Conservation (phyloP, 768 basidiomycete species). For the Psilocybe cubensis region DNA sequence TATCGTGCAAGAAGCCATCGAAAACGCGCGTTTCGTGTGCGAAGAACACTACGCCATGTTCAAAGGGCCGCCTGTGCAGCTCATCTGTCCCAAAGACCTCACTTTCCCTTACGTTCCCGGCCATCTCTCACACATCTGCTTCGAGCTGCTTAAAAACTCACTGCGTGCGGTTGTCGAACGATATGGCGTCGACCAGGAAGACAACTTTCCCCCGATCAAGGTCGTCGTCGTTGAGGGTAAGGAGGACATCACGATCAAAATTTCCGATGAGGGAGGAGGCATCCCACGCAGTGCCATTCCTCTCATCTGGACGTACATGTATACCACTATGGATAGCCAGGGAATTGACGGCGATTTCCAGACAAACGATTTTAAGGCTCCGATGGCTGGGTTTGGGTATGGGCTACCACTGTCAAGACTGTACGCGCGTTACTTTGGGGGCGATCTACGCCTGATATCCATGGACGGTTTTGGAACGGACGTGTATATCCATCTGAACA, state of each 20-base stretch:
- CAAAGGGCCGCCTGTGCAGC: constrained; percentile 93
- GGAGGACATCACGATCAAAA: constrained; percentile 99
- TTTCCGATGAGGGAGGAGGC: constrained; percentile 95
- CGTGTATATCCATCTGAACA: constrained; percentile 90
- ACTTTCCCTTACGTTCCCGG: constrained; percentile 95
- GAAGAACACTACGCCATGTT: constrained; percentile 97
- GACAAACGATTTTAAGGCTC: constrained; percentile 91
- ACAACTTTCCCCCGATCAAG: constrained; percentile 86
- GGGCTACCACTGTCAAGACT: constrained; percentile 90
- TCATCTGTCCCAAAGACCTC: constrained; percentile 88
- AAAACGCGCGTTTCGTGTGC: constrained; percentile 93
- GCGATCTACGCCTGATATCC: constrained; percentile 89
- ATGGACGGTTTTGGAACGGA: constrained; percentile 99
- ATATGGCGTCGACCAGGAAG: constrained; percentile 81
- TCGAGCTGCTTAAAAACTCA: constrained; percentile 97
- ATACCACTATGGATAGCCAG: constrained; percentile 82
- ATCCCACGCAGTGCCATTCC: constrained; percentile 89
- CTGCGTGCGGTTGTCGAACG: constrained; percentile 95
- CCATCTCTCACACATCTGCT: constrained; percentile 94
- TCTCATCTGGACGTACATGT: constrained; percentile 99
- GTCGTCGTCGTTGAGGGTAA: constrained; percentile 96
- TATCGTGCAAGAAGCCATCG: constrained; percentile 97
- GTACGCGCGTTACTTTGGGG: constrained; percentile 96
- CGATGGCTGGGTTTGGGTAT: constrained; percentile 97
- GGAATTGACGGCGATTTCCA: constrained; percentile 79